These are phyloP conservation scores for Cryptosporidium baileyi DNA, from an alignment of 169 alveolate species.

Conservation along the genomic window DNA sequence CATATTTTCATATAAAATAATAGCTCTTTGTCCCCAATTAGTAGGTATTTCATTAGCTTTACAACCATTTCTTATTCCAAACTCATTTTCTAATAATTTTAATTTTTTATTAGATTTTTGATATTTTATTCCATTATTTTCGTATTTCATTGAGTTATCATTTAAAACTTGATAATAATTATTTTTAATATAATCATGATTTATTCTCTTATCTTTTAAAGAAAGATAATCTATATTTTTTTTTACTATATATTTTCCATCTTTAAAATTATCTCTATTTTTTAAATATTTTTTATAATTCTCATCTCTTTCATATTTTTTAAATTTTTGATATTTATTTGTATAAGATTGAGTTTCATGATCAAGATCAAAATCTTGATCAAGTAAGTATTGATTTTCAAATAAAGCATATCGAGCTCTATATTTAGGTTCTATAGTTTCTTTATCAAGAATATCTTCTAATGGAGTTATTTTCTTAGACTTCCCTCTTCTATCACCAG, in stretches of 20 bases:
- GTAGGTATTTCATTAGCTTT: conserved; percentile 10
- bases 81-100: neutral
- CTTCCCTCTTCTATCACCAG: conserved; percentile 65
- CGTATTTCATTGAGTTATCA: no score
- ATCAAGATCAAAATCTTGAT: conserved; percentile 14
- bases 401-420: conserved; percentile 50
- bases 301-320: neutral
- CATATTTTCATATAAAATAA: conserved; percentile 6
- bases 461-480: conserved; percentile 25
- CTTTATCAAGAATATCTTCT: conserved; percentile 26
- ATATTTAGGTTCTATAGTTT: conserved; percentile 10
- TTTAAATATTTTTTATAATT: neutral
- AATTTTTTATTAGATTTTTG: neutral
- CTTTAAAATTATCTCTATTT: neutral
- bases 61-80: conserved; percentile 15
- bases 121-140: neutral
- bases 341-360: neutral
- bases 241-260: neutral
- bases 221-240: no score
- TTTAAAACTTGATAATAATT: no score
- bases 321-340: neutral
- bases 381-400: conserved; percentile 2
- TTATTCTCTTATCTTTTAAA: no score
- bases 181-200: neutral
- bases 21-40: conserved; percentile 61